Conservation (phyloP, 768 basidiomycete species). For the Neoboletus magnificus region DNA sequence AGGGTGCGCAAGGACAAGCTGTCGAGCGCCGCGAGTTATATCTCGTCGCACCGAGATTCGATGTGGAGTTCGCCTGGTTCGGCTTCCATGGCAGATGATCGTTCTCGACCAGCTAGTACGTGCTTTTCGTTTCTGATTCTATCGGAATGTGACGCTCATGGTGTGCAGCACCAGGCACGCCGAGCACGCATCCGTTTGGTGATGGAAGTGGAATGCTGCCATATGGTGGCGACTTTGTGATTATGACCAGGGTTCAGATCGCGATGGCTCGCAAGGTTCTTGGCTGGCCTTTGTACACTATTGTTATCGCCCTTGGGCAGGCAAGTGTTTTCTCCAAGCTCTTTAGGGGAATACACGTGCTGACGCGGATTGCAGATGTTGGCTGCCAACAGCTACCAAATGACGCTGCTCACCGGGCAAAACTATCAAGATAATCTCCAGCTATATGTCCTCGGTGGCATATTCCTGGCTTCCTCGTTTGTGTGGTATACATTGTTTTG, state of each 20-base stretch:
- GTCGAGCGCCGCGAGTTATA: conserved; percentile 73
- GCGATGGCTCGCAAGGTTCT: conserved; percentile 73
- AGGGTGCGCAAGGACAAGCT: conserved; percentile 87
- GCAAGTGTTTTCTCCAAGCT: conserved; percentile 31
- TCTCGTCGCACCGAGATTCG: conserved; percentile 78
- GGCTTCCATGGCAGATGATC: conserved; percentile 43
- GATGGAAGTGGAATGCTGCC: conserved; percentile 43
- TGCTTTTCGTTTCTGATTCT: conserved; percentile 5
- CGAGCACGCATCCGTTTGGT: conserved; percentile 50
- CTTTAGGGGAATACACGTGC: neutral
- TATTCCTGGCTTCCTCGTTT: conserved; percentile 81
- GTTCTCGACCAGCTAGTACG: conserved; percentile 77
- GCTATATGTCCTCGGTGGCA: conserved; percentile 85
- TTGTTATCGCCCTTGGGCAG: conserved; percentile 84
- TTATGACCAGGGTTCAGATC: conserved; percentile 85
- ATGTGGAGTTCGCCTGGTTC: conserved; percentile 66
- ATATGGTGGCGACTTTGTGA: conserved; percentile 57
- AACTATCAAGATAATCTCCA: conserved; percentile 79
- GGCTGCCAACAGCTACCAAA: conserved; percentile 91
- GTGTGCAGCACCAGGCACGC: conserved; percentile 37
- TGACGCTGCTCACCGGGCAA: conserved; percentile 83
- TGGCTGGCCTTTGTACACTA: conserved; percentile 91
- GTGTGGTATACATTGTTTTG: conserved; percentile 92
- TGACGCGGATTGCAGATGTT: conserved; percentile 53
- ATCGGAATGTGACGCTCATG: conserved; percentile 17